Evolutionary conservation across 2,329 filamentous ascomycete species (phyloP).

Genomic region (Nothophoma quercina): DNA sequence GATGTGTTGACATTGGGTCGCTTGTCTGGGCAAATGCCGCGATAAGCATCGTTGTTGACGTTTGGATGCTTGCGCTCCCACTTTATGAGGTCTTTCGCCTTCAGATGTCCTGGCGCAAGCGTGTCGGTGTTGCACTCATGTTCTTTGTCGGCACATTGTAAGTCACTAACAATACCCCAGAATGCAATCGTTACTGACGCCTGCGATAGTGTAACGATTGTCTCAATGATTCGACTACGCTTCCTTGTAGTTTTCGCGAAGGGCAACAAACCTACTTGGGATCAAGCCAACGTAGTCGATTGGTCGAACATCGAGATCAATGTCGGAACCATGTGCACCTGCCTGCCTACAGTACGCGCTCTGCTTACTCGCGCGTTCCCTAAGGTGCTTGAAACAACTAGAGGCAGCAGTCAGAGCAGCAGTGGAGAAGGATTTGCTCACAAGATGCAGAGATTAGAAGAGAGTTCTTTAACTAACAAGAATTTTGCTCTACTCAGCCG

Average conservation of each 20-base stretch:
- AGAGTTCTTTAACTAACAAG: too few species aligned
- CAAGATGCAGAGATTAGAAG: too few species aligned
- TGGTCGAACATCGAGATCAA: conserved; percentile 10
- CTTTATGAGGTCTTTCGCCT: background rate
- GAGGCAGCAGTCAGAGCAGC: too few species aligned
- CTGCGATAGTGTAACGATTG: background rate
- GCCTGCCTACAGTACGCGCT: conserved; percentile 50
- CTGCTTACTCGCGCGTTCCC: background rate
- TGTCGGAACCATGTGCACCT: conserved; percentile 50
- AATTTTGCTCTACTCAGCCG: too few species aligned
- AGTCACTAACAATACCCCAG: background rate
- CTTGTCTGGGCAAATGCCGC: conserved; percentile 42
- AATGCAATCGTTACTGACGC: too few species aligned
- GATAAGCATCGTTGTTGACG: conserved; percentile 34
- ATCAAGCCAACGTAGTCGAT: background rate
- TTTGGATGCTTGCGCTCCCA: conserved; percentile 32
- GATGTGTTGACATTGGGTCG: conserved; percentile 43
- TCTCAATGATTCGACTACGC: background rate
- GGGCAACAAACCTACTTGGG: background rate
- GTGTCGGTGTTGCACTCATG: background rate
- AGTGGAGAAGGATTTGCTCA: too few species aligned
- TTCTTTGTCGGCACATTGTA: conserved; percentile 1
- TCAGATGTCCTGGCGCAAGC: background rate
- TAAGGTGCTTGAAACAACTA: background rate
- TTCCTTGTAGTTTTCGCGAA: background rate